Base-by-base conservation (phyloP, 345 rosid genomes). In the Gossypium sturtianum region DNA sequence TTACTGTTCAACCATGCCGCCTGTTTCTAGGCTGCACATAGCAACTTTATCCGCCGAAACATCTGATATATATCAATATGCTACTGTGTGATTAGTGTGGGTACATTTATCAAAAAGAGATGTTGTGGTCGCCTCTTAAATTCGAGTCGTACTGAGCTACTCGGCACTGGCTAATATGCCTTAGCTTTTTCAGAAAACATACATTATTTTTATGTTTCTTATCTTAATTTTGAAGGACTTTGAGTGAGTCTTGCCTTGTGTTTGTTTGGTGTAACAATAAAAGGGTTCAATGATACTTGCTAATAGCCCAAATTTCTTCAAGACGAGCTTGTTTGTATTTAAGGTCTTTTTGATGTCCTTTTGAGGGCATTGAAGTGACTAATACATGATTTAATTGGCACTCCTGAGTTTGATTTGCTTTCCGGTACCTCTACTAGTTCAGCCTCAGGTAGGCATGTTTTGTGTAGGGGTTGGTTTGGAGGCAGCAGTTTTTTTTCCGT, bases 281-380 rank as follows among this genome's bases (percentile, higher is more conserved):
- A 64, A 51, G 63, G 45, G n/a, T 27, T 27, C 23, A 13, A 47
- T 25, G 19, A 69, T 69, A 20, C 29, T 57, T 22, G 38, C 71
- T 70, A 51, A 52, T 29, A 27, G 47, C 16, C 27, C 17, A 17
- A 27, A n/a, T 29, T 34, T 53, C 60, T 27, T 70, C 25, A 52
- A 9, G 45, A 52, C 7, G 61, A 52, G 9, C 61, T 44, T 58
- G 38, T 16, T 59, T 59, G n/a, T 59, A 59, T 59, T 15, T 44
- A 43, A 23, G 56, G 66, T 59, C 15, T 11, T 71, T 10, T 43
- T 4, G 38, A 58, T 41, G 41, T 11, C 47, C 7, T 70, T 70
- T 49, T 25, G 22, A 67, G 34, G 29, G 49, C 61, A 70, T 52
- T 70, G 51, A 52, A 70, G 45, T 51, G 73, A 70, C 27, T 70